Base-by-base conservation (phyloP, 2,329 filamentous ascomycete species). In the Colletotrichum euphorbiae region DNA sequence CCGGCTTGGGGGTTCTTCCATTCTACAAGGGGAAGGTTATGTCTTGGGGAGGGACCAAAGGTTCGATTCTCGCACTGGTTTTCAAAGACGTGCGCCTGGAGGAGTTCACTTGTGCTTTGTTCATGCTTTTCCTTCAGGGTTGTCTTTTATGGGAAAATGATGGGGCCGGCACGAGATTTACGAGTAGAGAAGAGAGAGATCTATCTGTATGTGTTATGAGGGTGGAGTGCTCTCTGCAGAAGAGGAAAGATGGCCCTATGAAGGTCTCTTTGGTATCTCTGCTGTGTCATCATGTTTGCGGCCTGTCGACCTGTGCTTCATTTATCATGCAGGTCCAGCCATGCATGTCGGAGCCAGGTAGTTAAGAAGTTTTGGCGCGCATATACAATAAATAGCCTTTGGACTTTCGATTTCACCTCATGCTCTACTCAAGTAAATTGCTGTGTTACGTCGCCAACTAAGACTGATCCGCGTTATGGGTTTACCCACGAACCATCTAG, bases 101-200 rank as follows among this genome's bases (percentile, higher is more conserved):
- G 65, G 65, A 61, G 65, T 68, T 68, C 55, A 59, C 55, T 65
- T 68, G 61, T 68, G 61, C 40, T 68, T 65, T 65, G 64, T 67
- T 19, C 45, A 51, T 19, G 15, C 42, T 65, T 46, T 65, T 55
- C 36, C 38, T 67, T 52, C 51, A 48, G 43, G 57, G 57, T 60
- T 28, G 51, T 54, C 31, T 43, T 36, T 54, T 55, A 59, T 31
- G 65, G 65, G 65, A 59, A 68, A 68, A 68, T 59, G 65, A 68
- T 31, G 9, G 61, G 57, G 61, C 36, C 50, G 54, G 54, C 48
- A 68, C 61, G 65, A 68, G 61, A 59, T 48, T 59, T 54, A 68
- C 52, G 61, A 68, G 33, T 61, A 68, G 61, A 65, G 65, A 67
- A 58, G 24, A 42, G 58, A 43, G 13, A 51, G 15, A 21, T 24